Evolutionary conservation across 1,284 basidiomycete species (phyloP).

Genomic region (Porogramme epimiltina): DNA sequence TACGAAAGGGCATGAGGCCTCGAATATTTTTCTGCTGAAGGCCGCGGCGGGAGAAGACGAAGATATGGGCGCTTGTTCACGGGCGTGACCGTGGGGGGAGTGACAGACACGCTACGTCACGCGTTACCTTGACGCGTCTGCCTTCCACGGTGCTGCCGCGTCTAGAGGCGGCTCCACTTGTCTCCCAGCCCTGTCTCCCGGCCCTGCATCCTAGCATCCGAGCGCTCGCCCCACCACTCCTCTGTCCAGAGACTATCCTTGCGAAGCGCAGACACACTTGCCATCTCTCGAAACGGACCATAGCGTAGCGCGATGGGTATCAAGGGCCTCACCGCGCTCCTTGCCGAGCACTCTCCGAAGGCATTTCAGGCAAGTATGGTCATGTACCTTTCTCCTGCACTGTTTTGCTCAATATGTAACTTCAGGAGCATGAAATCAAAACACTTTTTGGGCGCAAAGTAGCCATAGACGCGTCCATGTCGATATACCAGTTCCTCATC

Average conservation of each 20-base stretch:
- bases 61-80: too few relatives aligned
- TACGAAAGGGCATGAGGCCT: too few relatives aligned
- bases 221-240: too few relatives aligned
- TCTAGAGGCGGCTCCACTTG: not conserved
- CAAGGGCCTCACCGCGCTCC: slow-evolving; percentile 90
- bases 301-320: too few relatives aligned
- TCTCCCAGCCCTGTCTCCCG: not conserved
- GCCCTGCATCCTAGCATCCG: not conserved
- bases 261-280: too few relatives aligned
- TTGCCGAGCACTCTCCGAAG: slow-evolving; percentile 88
- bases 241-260: too few relatives aligned
- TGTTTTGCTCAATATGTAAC: not conserved
- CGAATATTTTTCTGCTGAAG: too few relatives aligned
- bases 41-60: too few relatives aligned
- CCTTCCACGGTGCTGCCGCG: not conserved
- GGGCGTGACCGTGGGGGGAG: not conserved
- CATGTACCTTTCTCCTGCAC: not conserved
- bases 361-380: slow-evolving; percentile 63
- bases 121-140: slow-evolving; percentile 7
- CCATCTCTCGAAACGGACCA: too few relatives aligned
- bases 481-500: slow-evolving; percentile 95
- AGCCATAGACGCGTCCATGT: slow-evolving; percentile 98
- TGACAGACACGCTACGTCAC: slow-evolving; percentile 23
- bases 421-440: slow-evolving; percentile 94
- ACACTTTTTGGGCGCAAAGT: slow-evolving; percentile 97